Conservation (phyloP, 345 rosid genomes). For the Jatropha curcas region DNA sequence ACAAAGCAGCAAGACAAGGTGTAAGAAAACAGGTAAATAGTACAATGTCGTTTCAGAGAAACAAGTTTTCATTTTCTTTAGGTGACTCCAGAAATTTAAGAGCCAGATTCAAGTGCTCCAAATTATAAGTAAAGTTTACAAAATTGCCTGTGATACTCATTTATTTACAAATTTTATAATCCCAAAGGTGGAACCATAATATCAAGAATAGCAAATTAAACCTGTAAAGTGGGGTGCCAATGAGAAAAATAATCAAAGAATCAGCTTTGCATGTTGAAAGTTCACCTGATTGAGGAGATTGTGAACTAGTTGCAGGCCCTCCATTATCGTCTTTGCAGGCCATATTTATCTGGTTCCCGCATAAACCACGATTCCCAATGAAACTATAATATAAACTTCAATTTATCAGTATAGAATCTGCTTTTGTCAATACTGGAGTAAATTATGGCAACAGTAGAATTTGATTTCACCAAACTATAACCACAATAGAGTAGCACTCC, state of each 20-base stretch:
- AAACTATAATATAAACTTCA: slow-evolving; percentile 53
- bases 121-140: not conserved
- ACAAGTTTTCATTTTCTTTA: not conserved
- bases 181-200: not conserved
- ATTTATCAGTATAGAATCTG: not conserved
- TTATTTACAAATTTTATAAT: not conserved
- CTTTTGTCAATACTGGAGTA: slow-evolving; percentile 10
- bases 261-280: slow-evolving; percentile 3
- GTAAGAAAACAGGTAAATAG: slow-evolving; percentile 1
- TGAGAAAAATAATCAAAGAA: slow-evolving; percentile 7
- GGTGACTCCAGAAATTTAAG: not conserved
- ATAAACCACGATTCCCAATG: slow-evolving; percentile 68
- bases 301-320: slow-evolving; percentile 44
- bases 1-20: slow-evolving; percentile 5
- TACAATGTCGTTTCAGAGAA: not conserved
- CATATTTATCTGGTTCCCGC: slow-evolving; percentile 76
- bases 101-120: not conserved
- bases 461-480: not conserved
- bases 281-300: slow-evolving; percentile 56
- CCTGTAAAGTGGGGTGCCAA: slow-evolving; percentile 7
- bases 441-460: not conserved
- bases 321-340: slow-evolving; percentile 58
- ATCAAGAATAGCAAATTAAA: not conserved
- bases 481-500: not conserved
- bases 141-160: not conserved